Conservation (phyloP, 1,284 basidiomycete species). For the Schizopora paradoxa region DNA sequence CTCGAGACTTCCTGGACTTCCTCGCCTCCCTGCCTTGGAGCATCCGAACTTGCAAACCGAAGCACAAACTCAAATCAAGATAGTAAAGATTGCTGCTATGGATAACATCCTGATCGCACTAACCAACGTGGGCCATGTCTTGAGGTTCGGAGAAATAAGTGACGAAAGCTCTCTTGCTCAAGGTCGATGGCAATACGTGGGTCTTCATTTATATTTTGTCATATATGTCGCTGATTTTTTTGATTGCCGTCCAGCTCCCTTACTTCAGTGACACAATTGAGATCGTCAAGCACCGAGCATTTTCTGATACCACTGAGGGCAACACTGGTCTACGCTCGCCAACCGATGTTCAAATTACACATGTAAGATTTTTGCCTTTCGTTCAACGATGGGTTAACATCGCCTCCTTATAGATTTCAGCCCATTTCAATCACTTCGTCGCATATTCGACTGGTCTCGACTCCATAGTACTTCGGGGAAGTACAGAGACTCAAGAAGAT, state of each 20-base stretch:
- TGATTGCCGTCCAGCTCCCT: conserved; percentile 45
- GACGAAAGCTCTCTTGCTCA: conserved; percentile 33
- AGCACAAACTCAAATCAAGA: conserved; percentile 32
- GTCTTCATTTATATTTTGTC: conserved; percentile 25
- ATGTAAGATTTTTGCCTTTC: conserved; percentile 42
- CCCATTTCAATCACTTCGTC: conserved; percentile 74
- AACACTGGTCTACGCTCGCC: conserved; percentile 40
- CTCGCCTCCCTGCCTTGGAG: conserved; percentile 43
- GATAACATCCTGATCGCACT: conserved; percentile 66
- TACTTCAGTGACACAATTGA: conserved; percentile 58
- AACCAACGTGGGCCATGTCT: conserved; percentile 72
- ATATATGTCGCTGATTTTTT: conserved; percentile 22
- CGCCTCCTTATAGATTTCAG: conserved; percentile 62
- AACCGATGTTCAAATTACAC: conserved; percentile 55
- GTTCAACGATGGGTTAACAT: conserved; percentile 2
- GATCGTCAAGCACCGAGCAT: conserved; percentile 40
- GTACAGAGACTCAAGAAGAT: conserved; percentile 36
- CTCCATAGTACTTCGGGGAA: conserved; percentile 64
- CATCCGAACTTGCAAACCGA: conserved; percentile 29
- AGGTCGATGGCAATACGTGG: conserved; percentile 73
- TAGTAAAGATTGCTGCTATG: conserved; percentile 77
- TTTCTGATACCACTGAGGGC: conserved; percentile 30
- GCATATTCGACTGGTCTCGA: conserved; percentile 70
- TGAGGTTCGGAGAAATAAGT: conserved; percentile 47
- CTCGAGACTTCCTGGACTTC: conserved; percentile 35